A percentile compares a stretch with the other conserved stretches of the same genome.
Evolutionary conservation across 108 stramenopile genomes (phyloP).

Genomic region (Nitzschia sp.): DNA sequence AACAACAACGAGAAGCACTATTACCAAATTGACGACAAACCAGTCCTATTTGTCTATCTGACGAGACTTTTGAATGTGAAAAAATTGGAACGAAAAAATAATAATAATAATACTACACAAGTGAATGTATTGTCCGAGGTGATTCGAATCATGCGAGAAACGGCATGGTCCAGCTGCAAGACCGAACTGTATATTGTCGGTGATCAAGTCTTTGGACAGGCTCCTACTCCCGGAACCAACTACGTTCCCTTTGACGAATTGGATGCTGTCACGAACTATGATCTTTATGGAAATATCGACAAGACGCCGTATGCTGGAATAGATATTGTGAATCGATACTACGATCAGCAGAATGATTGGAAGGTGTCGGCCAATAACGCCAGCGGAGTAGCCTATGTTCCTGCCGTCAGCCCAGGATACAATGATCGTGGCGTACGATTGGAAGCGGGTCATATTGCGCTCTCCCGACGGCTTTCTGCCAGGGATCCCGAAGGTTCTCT

Average conservation of each 20-base stretch:
- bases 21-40: constrained; percentile 31
- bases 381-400: constrained; percentile 14
- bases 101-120: too few species aligned
- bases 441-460: constrained; percentile 16
- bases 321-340: constrained; percentile 13
- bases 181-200: constrained; percentile 34
- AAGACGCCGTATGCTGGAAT: constrained; percentile 17
- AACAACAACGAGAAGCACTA: too few species aligned
- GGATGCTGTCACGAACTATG: constrained; percentile 45
- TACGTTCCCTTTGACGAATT: constrained; percentile 4
- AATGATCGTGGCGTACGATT: constrained; percentile 33
- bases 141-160: constrained; percentile 18
- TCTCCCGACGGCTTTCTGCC: constrained; percentile 25
- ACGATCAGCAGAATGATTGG: constrained; percentile 16
- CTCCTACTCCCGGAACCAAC: background rate
- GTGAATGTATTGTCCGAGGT: background rate
- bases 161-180: background rate
- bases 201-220: constrained; percentile 27
- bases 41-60: constrained; percentile 46
- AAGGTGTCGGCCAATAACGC: background rate
- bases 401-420: constrained; percentile 31
- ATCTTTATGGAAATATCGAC: constrained; percentile 29
- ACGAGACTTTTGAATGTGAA: constrained; percentile 34
- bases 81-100: too few species aligned
- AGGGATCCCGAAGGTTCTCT: constrained; percentile 15